These are phyloP conservation scores for Acacia confusa DNA, from an alignment of 306 rosid species.

Conservation along the genomic window DNA sequence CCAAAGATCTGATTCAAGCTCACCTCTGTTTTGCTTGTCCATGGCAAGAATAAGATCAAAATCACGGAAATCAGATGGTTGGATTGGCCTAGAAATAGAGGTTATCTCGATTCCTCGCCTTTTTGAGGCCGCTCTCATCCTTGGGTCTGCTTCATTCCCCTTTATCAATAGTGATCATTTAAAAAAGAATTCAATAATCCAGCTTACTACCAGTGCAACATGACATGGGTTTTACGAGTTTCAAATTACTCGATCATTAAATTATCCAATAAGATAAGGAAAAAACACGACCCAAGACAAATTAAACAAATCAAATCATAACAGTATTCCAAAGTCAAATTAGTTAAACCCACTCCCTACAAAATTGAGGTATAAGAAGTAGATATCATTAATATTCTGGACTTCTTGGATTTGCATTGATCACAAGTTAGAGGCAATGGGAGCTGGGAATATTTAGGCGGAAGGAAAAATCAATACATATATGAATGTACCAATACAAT, in stretches of 20 bases:
- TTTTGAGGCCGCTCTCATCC: conserved; percentile 90
- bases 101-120: conserved; percentile 81
- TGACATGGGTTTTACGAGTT: neutral
- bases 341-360: neutral
- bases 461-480: neutral
- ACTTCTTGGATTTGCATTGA: neutral
- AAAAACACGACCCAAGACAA: neutral
- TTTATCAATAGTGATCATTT: conserved; percentile 31
- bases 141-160: conserved; percentile 90
- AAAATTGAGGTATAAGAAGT: neutral
- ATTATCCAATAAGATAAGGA: neutral
- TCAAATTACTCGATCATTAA: neutral
- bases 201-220: neutral
- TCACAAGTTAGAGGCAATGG: neutral
- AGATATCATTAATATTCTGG: neutral
- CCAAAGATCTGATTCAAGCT: conserved; percentile 9
- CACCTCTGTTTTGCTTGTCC: conserved; percentile 82
- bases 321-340: neutral
- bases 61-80: conserved; percentile 73
- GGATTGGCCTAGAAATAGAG: conserved; percentile 81
- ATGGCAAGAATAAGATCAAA: conserved; percentile 91
- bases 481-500: neutral
- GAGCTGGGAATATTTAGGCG: neutral
- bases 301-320: neutral
- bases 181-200: neutral